A percentile compares a stretch with the other conserved stretches of the same genome.
These are phyloP conservation scores for Medicago arabica DNA, from an alignment of 306 rosid genomes.

Conservation along the genomic window DNA sequence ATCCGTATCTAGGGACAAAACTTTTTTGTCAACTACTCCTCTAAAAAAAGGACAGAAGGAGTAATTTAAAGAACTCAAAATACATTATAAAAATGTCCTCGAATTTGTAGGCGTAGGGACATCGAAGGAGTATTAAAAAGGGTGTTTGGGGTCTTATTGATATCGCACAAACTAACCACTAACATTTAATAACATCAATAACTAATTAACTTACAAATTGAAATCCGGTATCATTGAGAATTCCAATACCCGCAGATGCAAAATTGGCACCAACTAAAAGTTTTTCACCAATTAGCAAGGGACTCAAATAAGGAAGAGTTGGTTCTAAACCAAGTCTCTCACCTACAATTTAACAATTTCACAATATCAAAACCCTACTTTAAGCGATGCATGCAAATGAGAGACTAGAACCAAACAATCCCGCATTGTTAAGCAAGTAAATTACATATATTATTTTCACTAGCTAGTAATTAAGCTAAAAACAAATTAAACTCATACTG, in stretches of 20 bases:
- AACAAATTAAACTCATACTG: conserved; percentile 44
- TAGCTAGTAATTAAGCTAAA: too few relatives aligned
- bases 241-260: conserved; percentile 90
- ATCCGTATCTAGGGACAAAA: too few relatives aligned
- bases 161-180: too few relatives aligned
- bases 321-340: conserved; percentile 69
- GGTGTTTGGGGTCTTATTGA: too few relatives aligned
- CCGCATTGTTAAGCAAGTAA: background rate
- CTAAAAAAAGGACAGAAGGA: too few relatives aligned
- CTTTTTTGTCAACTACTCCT: too few relatives aligned
- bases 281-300: conserved; percentile 52
- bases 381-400: conserved; percentile 14
- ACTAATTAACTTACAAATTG: conserved; percentile 67
- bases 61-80: too few relatives aligned
- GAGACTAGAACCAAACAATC: background rate
- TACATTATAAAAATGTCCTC: too few relatives aligned
- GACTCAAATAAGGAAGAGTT: conserved; percentile 79
- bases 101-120: too few relatives aligned
- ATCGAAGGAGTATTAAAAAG: too few relatives aligned
- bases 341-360: conserved; percentile 48
- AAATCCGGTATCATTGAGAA: conserved; percentile 82
- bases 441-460: background rate
- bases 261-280: conserved; percentile 89
- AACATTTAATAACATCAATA: too few relatives aligned
- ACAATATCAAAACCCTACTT: background rate